Percentiles rank a stretch among this genome's conserved stretches.
Evolutionary conservation across 148 eudicot species (phyloP).

Genomic region (Simmondsia chinensis): DNA sequence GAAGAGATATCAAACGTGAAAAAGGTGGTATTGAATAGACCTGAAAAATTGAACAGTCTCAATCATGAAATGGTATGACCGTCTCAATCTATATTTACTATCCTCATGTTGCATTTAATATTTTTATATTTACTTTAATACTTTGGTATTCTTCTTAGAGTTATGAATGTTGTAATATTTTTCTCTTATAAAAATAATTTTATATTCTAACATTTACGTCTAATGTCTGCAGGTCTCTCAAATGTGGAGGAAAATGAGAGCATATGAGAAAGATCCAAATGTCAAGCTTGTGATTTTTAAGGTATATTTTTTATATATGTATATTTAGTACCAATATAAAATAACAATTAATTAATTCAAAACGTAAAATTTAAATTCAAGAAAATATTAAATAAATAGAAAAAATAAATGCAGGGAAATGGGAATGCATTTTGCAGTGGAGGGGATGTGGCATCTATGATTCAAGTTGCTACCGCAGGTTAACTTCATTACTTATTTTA

Average conservation of each 20-base stretch:
- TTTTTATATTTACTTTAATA: no score
- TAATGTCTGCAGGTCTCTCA: neutral
- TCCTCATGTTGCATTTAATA: neutral
- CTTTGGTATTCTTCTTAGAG: no score
- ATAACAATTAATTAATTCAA: neutral
- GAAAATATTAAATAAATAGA: no score
- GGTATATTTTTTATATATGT: neutral
- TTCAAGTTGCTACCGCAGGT: conserved; percentile 4
- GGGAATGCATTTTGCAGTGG: conserved; percentile 35
- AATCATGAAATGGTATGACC: conserved; percentile 12
- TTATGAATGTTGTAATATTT: no score
- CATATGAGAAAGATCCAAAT: neutral
- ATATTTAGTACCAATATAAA: neutral
- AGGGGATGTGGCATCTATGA: conserved; percentile 16
- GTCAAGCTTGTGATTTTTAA: conserved; percentile 6
- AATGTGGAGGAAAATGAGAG: neutral
- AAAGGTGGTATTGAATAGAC: conserved; percentile 12
- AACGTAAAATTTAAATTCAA: neutral
- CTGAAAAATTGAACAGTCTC: conserved; percentile 13
- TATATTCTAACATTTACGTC: no score
- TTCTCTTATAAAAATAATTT: no score
- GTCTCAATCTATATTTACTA: no score
- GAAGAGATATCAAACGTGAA: conserved; percentile 7
- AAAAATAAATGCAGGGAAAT: conserved; percentile 13
- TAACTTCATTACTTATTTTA: neutral